phyloP scores from a whole-genome alignment of 345 rosid genomes.

The Hibiscus mutabilis region DNA sequence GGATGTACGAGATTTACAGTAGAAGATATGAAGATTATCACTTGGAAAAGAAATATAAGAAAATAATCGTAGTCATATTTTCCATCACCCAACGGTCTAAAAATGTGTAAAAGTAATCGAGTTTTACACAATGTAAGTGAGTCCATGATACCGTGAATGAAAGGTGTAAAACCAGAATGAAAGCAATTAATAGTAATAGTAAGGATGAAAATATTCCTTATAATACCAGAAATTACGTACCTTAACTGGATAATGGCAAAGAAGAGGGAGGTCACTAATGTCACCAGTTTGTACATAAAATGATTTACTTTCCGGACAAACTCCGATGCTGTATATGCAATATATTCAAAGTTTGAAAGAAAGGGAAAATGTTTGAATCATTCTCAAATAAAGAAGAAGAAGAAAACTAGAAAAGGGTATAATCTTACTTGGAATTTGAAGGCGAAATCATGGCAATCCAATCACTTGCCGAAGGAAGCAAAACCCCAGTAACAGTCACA shows the following conservation, averaged over 20 bases:
- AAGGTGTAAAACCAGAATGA: too few species aligned
- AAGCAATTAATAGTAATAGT: neutral
- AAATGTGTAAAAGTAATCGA: too few species aligned
- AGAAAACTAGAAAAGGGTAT: too few species aligned
- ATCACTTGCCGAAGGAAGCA: slow-evolving; percentile 24
- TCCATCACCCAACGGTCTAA: too few species aligned
- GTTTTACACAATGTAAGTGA: too few species aligned
- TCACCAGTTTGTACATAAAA: slow-evolving; percentile 18
- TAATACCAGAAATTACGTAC: neutral
- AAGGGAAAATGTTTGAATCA: neutral
- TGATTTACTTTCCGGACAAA: slow-evolving; percentile 26
- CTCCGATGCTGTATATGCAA: slow-evolving; percentile 25
- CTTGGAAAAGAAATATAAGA: too few species aligned
- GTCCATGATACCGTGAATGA: too few species aligned
- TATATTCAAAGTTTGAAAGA: neutral
- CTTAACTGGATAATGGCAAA: neutral
- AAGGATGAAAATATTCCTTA: neutral
- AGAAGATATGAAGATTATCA: too few species aligned
- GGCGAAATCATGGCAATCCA: slow-evolving; percentile 81
- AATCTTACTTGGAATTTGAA: slow-evolving; percentile 36
- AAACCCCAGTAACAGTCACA: slow-evolving; percentile 44
- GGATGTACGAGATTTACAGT: too few species aligned
- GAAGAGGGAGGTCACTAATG: neutral
- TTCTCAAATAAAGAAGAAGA: too few species aligned
- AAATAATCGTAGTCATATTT: too few species aligned